Conservation (phyloP, 352 stramenopile genomes). For the Phytophthora lateralis region DNA sequence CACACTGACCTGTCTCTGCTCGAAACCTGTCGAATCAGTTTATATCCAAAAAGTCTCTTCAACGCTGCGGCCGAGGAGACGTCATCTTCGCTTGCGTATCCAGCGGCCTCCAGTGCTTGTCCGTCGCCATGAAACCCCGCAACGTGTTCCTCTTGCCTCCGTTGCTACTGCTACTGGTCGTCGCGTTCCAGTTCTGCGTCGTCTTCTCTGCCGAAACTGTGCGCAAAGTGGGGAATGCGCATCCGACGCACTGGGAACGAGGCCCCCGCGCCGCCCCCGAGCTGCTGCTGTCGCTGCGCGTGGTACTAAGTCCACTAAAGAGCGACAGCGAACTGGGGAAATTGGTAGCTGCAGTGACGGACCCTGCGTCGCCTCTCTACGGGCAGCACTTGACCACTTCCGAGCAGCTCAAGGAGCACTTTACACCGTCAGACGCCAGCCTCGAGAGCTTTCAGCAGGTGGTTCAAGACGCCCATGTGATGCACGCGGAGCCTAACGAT, state of each 20-base stretch:
- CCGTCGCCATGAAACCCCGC: conserved; percentile 12
- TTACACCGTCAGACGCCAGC: conserved; percentile 31
- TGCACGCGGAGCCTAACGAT: conserved; percentile 18
- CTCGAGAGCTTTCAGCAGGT: conserved; percentile 20
- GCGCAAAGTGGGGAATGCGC: conserved; percentile 25
- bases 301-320: conserved; percentile 42
- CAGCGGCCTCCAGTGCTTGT: neutral
- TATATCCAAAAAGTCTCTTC: conserved; percentile 11
- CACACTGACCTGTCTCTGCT: too few relatives aligned
- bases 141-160: conserved; percentile 1
- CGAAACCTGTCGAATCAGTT: conserved; percentile 2
- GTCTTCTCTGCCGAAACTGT: conserved; percentile 2
- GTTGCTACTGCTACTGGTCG: conserved; percentile 11
- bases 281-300: conserved; percentile 36
- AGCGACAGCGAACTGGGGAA: conserved; percentile 42
- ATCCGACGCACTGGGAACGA: conserved; percentile 28
- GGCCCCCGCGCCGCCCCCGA: conserved; percentile 34
- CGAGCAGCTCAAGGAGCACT: conserved; percentile 47
- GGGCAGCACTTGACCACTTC: conserved; percentile 45
- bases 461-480: conserved; percentile 12
- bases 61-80: conserved; percentile 4
- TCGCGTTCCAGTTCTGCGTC: neutral
- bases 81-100: conserved; percentile 1
- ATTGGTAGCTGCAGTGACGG: conserved; percentile 46
- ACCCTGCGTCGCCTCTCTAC: conserved; percentile 56